Conservation (phyloP, 345 rosid species). For the Aquilaria sinensis region DNA sequence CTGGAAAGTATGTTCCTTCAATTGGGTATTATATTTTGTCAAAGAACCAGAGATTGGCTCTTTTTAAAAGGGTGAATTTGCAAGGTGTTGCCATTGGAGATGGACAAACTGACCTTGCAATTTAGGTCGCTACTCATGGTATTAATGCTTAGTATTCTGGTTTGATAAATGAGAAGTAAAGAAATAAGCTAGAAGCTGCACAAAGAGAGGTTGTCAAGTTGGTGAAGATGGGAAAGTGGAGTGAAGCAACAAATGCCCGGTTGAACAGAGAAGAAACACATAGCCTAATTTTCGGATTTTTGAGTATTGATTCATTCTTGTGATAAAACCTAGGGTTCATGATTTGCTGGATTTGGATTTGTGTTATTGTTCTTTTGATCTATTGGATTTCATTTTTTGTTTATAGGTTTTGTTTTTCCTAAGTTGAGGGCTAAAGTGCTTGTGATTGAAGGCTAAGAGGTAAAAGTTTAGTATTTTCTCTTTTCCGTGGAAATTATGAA, state of each 20-base stretch:
- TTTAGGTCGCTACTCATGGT: constrained; percentile 47
- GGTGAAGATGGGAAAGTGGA: constrained; percentile 25
- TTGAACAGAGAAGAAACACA: too few species aligned
- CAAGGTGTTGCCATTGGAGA: constrained; percentile 64
- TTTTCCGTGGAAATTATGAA: too few species aligned
- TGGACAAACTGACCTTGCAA: constrained; percentile 62
- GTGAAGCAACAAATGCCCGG: constrained; percentile 42
- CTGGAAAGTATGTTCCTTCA: constrained; percentile 66
- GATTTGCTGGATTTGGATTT: too few species aligned
- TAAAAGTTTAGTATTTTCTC: too few species aligned
- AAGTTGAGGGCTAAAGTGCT: too few species aligned
- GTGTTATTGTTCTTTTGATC: too few species aligned
- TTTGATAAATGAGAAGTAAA: constrained; percentile 54
- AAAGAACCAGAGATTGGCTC: constrained; percentile 25
- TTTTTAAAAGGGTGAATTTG: constrained; percentile 30
- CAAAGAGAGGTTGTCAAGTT: constrained; percentile 12
- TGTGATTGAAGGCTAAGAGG: too few species aligned
- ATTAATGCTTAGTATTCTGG: constrained; percentile 48
- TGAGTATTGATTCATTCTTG: too few species aligned
- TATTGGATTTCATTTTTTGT: too few species aligned
- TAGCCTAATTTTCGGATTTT: too few species aligned
- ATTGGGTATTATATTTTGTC: constrained; percentile 53
- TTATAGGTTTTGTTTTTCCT: too few species aligned
- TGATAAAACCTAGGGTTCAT: too few species aligned
- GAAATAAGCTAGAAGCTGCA: constrained; percentile 37